Percentiles rank a stretch among this genome's conserved stretches.
phyloP scores from a whole-genome alignment of 352 stramenopile species.

The Phytophthora pisi region DNA sequence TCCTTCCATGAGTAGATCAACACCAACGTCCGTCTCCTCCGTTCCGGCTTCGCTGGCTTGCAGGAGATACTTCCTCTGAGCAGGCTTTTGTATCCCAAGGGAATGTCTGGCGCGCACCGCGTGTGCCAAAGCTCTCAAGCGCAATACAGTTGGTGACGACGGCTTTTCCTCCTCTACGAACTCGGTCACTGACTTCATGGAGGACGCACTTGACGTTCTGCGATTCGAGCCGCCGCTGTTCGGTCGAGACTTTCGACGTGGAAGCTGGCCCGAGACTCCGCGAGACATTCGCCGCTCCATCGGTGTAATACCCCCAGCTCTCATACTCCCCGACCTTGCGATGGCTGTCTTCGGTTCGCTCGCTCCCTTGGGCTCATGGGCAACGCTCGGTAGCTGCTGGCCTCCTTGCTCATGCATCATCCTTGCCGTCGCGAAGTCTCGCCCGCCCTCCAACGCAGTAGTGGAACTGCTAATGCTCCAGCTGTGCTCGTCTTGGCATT shows the following conservation, averaged over 20 bases:
- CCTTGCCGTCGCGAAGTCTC: background rate
- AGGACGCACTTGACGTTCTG: conserved; percentile 13
- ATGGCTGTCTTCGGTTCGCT: conserved; percentile 2
- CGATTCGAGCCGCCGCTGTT: conserved; percentile 15
- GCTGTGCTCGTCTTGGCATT: background rate
- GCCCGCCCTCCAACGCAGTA: background rate
- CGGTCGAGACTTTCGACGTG: conserved; percentile 15
- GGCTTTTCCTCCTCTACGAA: conserved; percentile 19
- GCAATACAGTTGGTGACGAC: conserved; percentile 47
- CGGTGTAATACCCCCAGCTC: conserved; percentile 23
- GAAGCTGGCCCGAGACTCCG: conserved; percentile 3
- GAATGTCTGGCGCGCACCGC: conserved; percentile 61
- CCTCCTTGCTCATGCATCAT: conserved; percentile 3
- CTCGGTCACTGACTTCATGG: conserved; percentile 18
- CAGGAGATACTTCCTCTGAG: conserved; percentile 47
- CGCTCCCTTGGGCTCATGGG: conserved; percentile 7
- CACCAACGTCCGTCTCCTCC: conserved; percentile 44
- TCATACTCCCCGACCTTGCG: conserved; percentile 17
- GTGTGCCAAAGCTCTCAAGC: conserved; percentile 52
- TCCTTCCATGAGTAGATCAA: conserved; percentile 37
- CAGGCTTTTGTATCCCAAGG: conserved; percentile 42
- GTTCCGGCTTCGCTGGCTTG: conserved; percentile 45
- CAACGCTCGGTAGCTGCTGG: conserved; percentile 4
- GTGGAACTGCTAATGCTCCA: background rate
- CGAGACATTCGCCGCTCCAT: conserved; percentile 19